phyloP scores from a whole-genome alignment of 345 rosid species.

The Pistacia integerrima region DNA sequence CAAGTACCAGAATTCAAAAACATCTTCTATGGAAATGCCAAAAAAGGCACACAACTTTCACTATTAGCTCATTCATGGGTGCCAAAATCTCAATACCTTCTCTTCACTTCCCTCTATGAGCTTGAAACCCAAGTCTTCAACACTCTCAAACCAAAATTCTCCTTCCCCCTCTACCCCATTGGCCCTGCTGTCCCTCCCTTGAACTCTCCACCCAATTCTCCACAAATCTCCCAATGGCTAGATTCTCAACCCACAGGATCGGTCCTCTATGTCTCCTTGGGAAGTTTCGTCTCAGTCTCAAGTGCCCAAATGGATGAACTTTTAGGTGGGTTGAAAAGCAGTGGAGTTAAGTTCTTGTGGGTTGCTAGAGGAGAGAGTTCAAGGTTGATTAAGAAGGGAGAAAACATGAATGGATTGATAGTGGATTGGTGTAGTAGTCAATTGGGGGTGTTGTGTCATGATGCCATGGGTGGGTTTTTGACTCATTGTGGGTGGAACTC shows the following conservation, averaged over 20 bases:
- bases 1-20: not conserved
- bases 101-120: slow-evolving; percentile 33
- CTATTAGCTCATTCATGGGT: not conserved
- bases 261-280: slow-evolving; percentile 43
- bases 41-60: not conserved
- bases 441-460: slow-evolving; percentile 33
- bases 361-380: slow-evolving; percentile 34
- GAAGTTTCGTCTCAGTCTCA: slow-evolving; percentile 40
- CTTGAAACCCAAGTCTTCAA: slow-evolving; percentile 34
- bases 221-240: slow-evolving; percentile 25
- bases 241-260: slow-evolving; percentile 32
- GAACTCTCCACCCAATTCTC: slow-evolving; percentile 1
- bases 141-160: not conserved
- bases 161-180: slow-evolving; percentile 29
- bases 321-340: slow-evolving; percentile 25
- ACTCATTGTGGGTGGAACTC: slow-evolving; percentile 50
- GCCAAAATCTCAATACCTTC: slow-evolving; percentile 23
- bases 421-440: slow-evolving; percentile 48
- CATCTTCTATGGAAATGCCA: not conserved
- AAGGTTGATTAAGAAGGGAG: not conserved
- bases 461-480: slow-evolving; percentile 43
- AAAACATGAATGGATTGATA: slow-evolving; percentile 14
- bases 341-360: slow-evolving; percentile 39
- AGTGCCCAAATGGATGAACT: slow-evolving; percentile 36
- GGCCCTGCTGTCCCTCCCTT: slow-evolving; percentile 39